phyloP scores from a whole-genome alignment of 1,139 yeast species.

The Pichia sp. region DNA sequence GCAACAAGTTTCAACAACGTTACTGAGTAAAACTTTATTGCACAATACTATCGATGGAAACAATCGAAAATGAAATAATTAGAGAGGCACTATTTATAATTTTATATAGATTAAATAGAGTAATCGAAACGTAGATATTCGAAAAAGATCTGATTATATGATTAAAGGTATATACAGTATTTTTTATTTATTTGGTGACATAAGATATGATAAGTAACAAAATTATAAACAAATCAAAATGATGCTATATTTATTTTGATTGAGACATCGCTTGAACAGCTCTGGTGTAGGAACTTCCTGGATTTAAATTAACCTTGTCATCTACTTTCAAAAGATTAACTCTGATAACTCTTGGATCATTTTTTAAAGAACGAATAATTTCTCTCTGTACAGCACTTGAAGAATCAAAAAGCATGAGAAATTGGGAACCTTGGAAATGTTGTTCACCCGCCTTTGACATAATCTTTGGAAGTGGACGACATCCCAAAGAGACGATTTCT shows the following conservation, averaged over 20 bases:
- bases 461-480: constrained; percentile 71
- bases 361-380: constrained; percentile 68
- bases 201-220: too few species aligned
- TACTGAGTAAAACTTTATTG: not conserved
- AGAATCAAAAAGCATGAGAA: constrained; percentile 79
- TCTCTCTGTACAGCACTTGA: constrained; percentile 84
- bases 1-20: constrained; percentile 2
- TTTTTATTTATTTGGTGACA: too few species aligned
- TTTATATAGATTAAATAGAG: not conserved
- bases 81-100: too few species aligned
- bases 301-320: constrained; percentile 46
- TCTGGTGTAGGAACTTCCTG: constrained; percentile 47
- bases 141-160: too few species aligned
- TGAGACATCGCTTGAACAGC: constrained; percentile 26
- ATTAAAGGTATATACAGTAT: too few species aligned
- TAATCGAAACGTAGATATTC: too few species aligned
- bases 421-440: constrained; percentile 87
- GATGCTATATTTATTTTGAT: constrained; percentile 14
- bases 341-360: constrained; percentile 87
- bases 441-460: constrained; percentile 82
- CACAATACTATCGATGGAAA: not conserved
- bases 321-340: constrained; percentile 68
- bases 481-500: constrained; percentile 73
- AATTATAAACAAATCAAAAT: too few species aligned
- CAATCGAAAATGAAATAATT: too few species aligned